These are phyloP conservation scores for Dioscorea zingiberensis DNA, from an alignment of 106 monocot species.

Conservation along the genomic window DNA sequence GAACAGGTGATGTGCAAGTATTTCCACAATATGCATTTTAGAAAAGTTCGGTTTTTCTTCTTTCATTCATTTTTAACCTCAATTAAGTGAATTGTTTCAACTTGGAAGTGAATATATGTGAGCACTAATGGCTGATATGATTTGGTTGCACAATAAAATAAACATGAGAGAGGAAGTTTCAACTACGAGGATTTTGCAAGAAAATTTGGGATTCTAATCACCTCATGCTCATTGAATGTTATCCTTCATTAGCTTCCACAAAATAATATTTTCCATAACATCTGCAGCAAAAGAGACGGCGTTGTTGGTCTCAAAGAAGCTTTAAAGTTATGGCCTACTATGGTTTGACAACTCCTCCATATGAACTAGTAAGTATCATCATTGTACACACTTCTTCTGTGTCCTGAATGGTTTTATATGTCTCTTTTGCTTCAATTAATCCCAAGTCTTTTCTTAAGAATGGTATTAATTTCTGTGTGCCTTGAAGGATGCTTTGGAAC, in stretches of 20 bases:
- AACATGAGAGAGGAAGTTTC: not conserved
- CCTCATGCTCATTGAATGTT: not conserved
- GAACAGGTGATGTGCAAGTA: no score
- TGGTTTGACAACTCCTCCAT: conserved; percentile 92
- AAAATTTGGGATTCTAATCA: not conserved
- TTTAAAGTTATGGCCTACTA: conserved; percentile 49
- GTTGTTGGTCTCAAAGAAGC: conserved; percentile 13
- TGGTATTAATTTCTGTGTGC: not conserved
- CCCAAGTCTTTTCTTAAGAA: no score
- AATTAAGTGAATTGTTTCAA: no score
- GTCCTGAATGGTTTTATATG: not conserved
- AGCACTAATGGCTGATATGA: not conserved
- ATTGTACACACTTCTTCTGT: not conserved
- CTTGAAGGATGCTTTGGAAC: conserved; percentile 82
- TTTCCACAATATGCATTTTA: no score
- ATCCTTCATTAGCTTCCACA: no score
- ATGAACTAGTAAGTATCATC: conserved; percentile 62
- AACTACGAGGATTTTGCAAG: not conserved
- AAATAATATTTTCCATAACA: not conserved
- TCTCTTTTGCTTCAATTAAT: not conserved
- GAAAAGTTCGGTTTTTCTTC: no score
- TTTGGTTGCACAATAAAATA: not conserved
- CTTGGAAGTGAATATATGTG: not conserved
- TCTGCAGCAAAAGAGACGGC: conserved; percentile 23
- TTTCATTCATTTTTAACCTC: no score